Base-by-base conservation (phyloP, 352 stramenopile species). In the Phytophthora constricta region DNA sequence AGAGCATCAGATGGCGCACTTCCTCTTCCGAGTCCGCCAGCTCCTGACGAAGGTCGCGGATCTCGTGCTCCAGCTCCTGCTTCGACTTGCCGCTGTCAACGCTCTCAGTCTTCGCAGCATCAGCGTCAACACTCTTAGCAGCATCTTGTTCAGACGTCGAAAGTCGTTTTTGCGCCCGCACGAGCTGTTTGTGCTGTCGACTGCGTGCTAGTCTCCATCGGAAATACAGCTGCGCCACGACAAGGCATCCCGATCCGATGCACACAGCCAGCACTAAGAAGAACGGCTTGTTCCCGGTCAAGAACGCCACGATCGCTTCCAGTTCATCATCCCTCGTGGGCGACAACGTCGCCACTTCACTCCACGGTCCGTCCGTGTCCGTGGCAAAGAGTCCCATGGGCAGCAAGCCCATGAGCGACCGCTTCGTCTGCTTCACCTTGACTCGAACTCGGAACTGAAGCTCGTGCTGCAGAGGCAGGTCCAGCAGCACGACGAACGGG, bases 21-120 rank as follows among this genome's bases (percentile, higher is more conserved):
- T 94, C 86, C 8, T 77, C 70, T 52, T 94, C 86, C 48, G 81
- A 90, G 62, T 94, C 86, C n/a, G 76, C 76, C 31, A 94, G 64
- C 26, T 94, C 86, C 52, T 92, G 84, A 10, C 83, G 80, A 43
- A 94, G 70, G 47, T 94, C 70, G 19, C 52, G 57, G 28, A 94
- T 72, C 59, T 94, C 86, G 46, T 89, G 80, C 53, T 88, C 58
- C 27, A 91, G 48, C 10, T 76, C 65, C 25, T 77, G 61, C 23
- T 62, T 14, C 23, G 53, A 31, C 37, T 68, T 56, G 16, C 46
- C 42, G 19, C 28, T 52, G 33, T 56, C 41, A 50, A 22, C 17
- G 50, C 14, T 54, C 4, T 65, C 47, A 20, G 28, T 57, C 20
- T 17, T 41, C n/a, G 26, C 19, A 58, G 23, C 42, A 5, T 5